A percentile compares a stretch with the other conserved stretches of the same genome.
These are phyloP conservation scores for Perkinsus olseni DNA, from an alignment of 169 alveolate genomes.

Conservation along the genomic window DNA sequence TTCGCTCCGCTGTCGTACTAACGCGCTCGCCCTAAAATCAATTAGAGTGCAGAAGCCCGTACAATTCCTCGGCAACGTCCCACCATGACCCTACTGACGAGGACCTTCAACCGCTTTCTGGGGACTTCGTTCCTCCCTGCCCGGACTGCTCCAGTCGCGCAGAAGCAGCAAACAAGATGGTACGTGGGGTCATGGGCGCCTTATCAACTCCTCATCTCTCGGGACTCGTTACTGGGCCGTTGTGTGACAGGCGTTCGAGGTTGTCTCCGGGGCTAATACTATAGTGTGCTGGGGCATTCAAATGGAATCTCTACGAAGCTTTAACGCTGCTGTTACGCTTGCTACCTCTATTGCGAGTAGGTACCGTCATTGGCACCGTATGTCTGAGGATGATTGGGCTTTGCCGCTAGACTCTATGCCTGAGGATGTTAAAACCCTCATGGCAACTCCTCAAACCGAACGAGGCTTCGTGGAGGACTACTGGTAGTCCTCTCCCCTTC, in stretches of 20 bases:
- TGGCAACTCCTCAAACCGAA: slow-evolving; percentile 47
- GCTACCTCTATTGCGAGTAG: too few species aligned
- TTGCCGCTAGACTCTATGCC: slow-evolving; percentile 63
- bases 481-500: slow-evolving; percentile 42
- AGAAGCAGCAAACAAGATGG: not conserved
- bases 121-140: not conserved
- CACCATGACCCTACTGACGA: not conserved
- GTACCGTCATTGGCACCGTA: not conserved
- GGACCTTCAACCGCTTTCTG: not conserved
- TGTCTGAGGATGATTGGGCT: slow-evolving; percentile 42
- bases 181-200: not conserved
- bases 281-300: too few species aligned
- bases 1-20: not conserved
- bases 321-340: too few species aligned
- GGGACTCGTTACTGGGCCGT: not conserved
- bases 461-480: slow-evolving; percentile 59
- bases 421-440: slow-evolving; percentile 50
- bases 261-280: too few species aligned
- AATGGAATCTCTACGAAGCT: too few species aligned
- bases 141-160: not conserved
- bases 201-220: too few species aligned
- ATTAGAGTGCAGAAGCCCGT: not conserved
- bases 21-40: not conserved
- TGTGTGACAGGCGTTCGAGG: too few species aligned
- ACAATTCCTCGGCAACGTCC: not conserved